Base-by-base conservation (phyloP, 495 filamentous ascomycete genomes). In the Aspergillus bridgeri region DNA sequence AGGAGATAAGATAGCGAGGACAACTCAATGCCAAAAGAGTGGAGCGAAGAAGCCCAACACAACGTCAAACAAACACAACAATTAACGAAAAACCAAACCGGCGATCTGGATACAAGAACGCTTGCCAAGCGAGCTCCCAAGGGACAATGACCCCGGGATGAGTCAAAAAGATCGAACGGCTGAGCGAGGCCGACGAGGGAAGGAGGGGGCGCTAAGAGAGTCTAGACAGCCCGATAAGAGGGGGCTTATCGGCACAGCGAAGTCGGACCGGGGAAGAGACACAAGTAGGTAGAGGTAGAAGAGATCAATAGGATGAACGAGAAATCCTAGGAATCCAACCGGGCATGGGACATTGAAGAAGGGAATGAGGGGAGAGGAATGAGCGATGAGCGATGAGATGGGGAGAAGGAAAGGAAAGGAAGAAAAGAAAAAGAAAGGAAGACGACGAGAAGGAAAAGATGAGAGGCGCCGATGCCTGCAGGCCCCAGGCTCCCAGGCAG, bases 401-500 rank as follows among this genome's bases (percentile, higher is more conserved):
- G 44, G 53, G 46, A 42, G 47, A 53, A 5, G 23, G 44, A 51
- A 7, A 25, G 17, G 21, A 38, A 25, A 45, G 60, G 47, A 51
- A 22, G 17, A 11, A 53, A 59, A 22, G 48, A 38, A 33, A 33
- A 24, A 29, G 46, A 51, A 45, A 50, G n/a, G 33, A 56, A 48
- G 46, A 44, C 49, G 11, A 53, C 43, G 53, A 25, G 51, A 44
- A 51, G 49, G 21, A n/a, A 50, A 57, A 52, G 29, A 47, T 27
- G 21, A 33, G 65, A 67, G 61, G 61, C 61, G 59, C 57, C 54
- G 59, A 59, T 60, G 60, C n/a, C n/a, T n/a, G n/a, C 63, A 60
- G 4, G 15, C 42, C 42, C 6, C 3, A 18, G n/a, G n/a, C 20
- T n/a, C 3, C 43, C 6, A 67, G 61, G 61, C 61, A 58, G 57